Percentiles rank a stretch among this genome's conserved stretches.
phyloP scores from a whole-genome alignment of 768 basidiomycete genomes.

The Boletus patriciae region DNA sequence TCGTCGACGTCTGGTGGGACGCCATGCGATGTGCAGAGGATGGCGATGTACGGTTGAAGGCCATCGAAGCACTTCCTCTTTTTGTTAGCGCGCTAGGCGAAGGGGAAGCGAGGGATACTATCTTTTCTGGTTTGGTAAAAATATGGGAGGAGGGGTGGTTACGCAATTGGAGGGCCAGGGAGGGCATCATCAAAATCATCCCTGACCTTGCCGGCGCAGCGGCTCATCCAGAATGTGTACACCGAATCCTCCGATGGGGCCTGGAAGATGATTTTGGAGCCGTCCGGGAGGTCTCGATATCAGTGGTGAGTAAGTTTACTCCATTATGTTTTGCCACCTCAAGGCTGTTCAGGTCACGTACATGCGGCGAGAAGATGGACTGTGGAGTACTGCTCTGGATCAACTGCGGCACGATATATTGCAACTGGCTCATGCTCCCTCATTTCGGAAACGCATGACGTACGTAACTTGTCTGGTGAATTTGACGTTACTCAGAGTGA shows the following conservation, averaged over 20 bases:
- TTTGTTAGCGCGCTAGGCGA: conserved; percentile 56
- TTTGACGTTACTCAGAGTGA: conserved; percentile 17
- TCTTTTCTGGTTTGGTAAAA: conserved; percentile 47
- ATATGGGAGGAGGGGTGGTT: conserved; percentile 60
- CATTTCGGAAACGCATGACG: conserved; percentile 70
- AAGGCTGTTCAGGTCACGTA: conserved; percentile 45
- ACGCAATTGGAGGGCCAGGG: conserved; percentile 80
- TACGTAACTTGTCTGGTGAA: conserved; percentile 38
- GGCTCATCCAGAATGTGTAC: conserved; percentile 47
- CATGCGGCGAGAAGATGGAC: conserved; percentile 43
- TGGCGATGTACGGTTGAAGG: conserved; percentile 65
- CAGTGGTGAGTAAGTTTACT: conserved; percentile 48
- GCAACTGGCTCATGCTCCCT: conserved; percentile 45
- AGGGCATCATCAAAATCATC: conserved; percentile 60
- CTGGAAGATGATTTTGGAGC: conserved; percentile 80
- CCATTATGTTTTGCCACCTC: conserved; percentile 7
- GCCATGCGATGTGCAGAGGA: conserved; percentile 57
- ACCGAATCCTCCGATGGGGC: conserved; percentile 55
- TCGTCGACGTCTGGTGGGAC: conserved; percentile 72
- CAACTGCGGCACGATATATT: conserved; percentile 43
- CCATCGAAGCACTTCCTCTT: conserved; percentile 61
- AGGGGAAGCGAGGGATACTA: conserved; percentile 43
- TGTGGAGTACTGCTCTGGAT: conserved; percentile 36
- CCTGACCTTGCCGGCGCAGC: conserved; percentile 48
- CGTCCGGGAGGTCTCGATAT: conserved; percentile 75